Conservation (phyloP, 805 yeast species). For the Starmera amethionina region DNA sequence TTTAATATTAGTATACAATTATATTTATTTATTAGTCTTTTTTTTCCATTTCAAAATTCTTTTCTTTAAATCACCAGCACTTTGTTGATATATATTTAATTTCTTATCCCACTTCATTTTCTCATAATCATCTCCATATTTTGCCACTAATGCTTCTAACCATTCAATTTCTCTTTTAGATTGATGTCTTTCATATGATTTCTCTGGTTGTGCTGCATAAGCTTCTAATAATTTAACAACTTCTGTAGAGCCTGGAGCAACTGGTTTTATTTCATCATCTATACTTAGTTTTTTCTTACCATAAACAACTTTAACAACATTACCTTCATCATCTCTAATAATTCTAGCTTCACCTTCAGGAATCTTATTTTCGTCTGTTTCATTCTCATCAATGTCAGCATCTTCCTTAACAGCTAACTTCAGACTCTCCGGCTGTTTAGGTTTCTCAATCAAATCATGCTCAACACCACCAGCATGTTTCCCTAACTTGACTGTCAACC, state of each 20-base stretch:
- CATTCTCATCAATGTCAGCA: constrained; percentile 15
- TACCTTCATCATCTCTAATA: constrained; percentile 58
- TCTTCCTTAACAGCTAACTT: constrained; percentile 12
- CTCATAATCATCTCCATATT: constrained; percentile 80
- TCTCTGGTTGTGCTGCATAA: constrained; percentile 33
- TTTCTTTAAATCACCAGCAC: constrained; percentile 73
- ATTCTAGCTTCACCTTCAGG: constrained; percentile 76
- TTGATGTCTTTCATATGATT: constrained; percentile 42
- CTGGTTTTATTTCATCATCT: constrained; percentile 22
- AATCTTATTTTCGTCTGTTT: constrained; percentile 40
- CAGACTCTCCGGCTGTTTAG: constrained; percentile 24
- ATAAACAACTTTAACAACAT: constrained; percentile 56
- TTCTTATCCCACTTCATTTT: constrained; percentile 91
- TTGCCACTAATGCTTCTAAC: constrained; percentile 52
- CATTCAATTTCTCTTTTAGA: constrained; percentile 71
- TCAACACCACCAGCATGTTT: constrained; percentile 77
- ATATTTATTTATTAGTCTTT: constrained; percentile 23
- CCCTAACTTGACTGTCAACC: constrained; percentile 60
- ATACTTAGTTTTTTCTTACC: constrained; percentile 44
- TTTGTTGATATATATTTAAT: constrained; percentile 72
- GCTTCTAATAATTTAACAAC: constrained; percentile 66
- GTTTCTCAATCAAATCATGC: constrained; percentile 33
- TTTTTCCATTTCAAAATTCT: constrained; percentile 66
- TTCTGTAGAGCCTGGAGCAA: constrained; percentile 29
- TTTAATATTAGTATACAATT: background rate